Evolutionary conservation across 164 flowering plant species (phyloP).

Genomic region (Berberis vulgaris): DNA sequence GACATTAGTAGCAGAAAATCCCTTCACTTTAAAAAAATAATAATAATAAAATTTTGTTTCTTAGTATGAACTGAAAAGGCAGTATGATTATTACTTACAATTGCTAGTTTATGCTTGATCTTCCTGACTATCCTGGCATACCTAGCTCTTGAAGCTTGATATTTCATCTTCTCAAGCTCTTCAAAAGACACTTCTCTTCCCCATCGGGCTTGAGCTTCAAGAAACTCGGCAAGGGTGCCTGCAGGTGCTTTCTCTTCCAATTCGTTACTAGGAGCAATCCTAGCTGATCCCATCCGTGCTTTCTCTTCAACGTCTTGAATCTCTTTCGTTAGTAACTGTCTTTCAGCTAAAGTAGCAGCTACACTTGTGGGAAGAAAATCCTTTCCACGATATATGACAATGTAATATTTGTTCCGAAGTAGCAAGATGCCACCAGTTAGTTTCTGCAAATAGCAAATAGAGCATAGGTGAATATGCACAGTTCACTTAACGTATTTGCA

Average conservation of each 20-base stretch:
- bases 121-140: slow-evolving; percentile 49
- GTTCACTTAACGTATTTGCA: not conserved
- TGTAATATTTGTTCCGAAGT: slow-evolving; percentile 88
- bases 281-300: slow-evolving; percentile 29
- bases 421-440: slow-evolving; percentile 88
- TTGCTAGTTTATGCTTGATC: slow-evolving; percentile 59
- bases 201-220: slow-evolving; percentile 95
- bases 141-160: slow-evolving; percentile 65
- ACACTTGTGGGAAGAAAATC: slow-evolving; percentile 91
- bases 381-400: slow-evolving; percentile 87
- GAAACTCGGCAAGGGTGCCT: slow-evolving; percentile 90
- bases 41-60: not conserved
- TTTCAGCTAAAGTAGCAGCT: slow-evolving; percentile 69
- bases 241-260: slow-evolving; percentile 48
- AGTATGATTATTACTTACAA: slow-evolving; percentile 47
- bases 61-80: not conserved
- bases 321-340: slow-evolving; percentile 63
- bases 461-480: not conserved
- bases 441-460: slow-evolving; percentile 31
- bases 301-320: slow-evolving; percentile 42
- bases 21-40: not conserved
- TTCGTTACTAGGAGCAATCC: slow-evolving; percentile 16
- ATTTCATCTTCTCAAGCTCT: slow-evolving; percentile 65
- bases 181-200: slow-evolving; percentile 68
- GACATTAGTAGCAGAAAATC: not conserved